Evolutionary conservation across 352 stramenopile genomes (phyloP).

Genomic region (Phytopythium kandeliae): DNA sequence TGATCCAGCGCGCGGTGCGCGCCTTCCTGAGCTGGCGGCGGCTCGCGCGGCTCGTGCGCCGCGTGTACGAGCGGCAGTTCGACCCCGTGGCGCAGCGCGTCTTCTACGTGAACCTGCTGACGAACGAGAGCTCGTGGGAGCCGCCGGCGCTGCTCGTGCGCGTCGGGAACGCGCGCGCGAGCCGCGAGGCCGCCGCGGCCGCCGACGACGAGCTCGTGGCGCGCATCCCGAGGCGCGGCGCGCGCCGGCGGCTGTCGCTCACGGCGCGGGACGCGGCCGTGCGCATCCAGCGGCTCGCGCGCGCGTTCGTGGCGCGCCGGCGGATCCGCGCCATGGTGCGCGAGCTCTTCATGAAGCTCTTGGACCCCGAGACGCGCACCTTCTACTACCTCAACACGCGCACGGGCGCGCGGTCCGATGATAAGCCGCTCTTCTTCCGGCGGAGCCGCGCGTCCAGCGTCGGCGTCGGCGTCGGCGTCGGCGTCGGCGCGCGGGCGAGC

Average conservation of each 20-base stretch:
- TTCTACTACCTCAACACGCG: constrained; percentile 72
- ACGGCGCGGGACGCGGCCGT: constrained; percentile 26
- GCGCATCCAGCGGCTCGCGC: constrained; percentile 41
- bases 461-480: no score
- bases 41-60: constrained; percentile 28
- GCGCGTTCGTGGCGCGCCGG: constrained; percentile 31
- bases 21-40: constrained; percentile 31
- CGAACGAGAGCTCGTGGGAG: constrained; percentile 60
- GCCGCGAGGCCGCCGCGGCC: not conserved
- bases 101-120: constrained; percentile 62
- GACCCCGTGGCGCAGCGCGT: constrained; percentile 53
- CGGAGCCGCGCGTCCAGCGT: no score
- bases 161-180: constrained; percentile 17
- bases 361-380: constrained; percentile 31
- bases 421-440: constrained; percentile 46
- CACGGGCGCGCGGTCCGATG: constrained; percentile 27
- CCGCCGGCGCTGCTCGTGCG: constrained; percentile 34
- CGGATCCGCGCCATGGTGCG: constrained; percentile 38
- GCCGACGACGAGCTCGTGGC: not conserved
- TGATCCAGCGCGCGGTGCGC: constrained; percentile 38
- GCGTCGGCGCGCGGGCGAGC: not conserved
- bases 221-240: not conserved
- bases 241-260: constrained; percentile 10
- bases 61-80: constrained; percentile 56
- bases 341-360: constrained; percentile 78